Evolutionary conservation across 371 early-diverging fungal genomes (phyloP), one percentile per base, ranked within the genome.

Genomic region (Gilbertella persicaria): DNA sequence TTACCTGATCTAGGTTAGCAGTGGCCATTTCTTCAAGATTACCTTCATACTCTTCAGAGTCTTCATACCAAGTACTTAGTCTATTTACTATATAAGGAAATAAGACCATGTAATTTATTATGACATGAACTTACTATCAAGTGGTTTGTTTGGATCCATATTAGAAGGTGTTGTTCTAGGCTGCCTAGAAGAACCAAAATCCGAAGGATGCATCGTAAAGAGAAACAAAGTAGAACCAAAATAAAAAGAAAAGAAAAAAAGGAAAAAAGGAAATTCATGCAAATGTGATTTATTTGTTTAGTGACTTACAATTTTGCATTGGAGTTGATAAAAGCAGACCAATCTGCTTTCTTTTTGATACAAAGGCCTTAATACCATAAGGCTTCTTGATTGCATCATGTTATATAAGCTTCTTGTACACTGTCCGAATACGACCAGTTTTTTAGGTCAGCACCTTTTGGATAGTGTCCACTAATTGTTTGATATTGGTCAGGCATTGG

Each of bases 11-110:
- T 50, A 96, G 73, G 58, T 87, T 93, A 25, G 92, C 89, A 40
- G 82, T 78, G 13, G 94, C 93, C 94, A 97, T 95, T 49, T 91
- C 92, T 61, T 97, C 95, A 16, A 97, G 81, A 43, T 92, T 95
- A 33, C 85, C 79, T 69, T 97, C 96, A 66, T 94, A 95, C 59
- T 93, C 85, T 59, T 86, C 80, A 40, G 95, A 71, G 58, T 95
- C 93, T 64, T 94, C 93, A 53, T 91, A 90, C 95, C 94, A 94
- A 53, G 79, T 79, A 67, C 94, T 94, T 23, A 89, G 79, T 24
- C 86, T 88, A 45, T 85, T 84, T 41, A 81, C 85, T 83, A 50
- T 5, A 41, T 35, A 21, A 12, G 26, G 7, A 45, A n/a, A 20
- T 3, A 33, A 33, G 21, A 19, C 0, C 23, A 10, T 39, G n/a